These are phyloP conservation scores for Chloranthus sessilifolius DNA, from an alignment of 164 flowering plant genomes.

Conservation along the genomic window DNA sequence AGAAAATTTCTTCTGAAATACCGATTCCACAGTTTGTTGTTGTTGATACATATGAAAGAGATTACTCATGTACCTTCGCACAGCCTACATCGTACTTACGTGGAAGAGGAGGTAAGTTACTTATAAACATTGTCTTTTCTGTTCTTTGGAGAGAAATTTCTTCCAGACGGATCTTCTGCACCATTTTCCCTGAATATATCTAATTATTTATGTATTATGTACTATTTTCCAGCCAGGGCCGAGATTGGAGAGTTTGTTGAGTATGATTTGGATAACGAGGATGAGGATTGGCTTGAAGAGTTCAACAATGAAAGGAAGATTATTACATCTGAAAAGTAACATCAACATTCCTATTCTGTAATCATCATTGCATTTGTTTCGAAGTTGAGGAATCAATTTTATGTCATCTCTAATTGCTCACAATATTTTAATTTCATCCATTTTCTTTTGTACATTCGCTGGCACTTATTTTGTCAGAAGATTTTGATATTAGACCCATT, in stretches of 20 bases:
- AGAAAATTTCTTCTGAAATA: conserved; percentile 75
- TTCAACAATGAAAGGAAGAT: conserved; percentile 58
- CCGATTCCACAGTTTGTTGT: conserved; percentile 88
- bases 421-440: background rate
- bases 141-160: background rate
- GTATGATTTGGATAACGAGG: conserved; percentile 97
- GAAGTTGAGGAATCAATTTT: background rate
- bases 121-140: background rate
- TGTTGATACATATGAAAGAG: conserved; percentile 96
- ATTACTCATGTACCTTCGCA: conserved; percentile 67
- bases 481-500: too few relatives aligned
- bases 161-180: background rate
- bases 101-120: conserved; percentile 79
- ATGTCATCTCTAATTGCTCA: background rate
- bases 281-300: conserved; percentile 92
- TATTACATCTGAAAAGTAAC: conserved; percentile 72
- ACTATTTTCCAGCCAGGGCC: conserved; percentile 54
- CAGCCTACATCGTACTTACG: conserved; percentile 90
- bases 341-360: background rate
- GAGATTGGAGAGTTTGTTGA: conserved; percentile 97
- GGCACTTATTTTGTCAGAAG: too few relatives aligned
- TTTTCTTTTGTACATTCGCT: too few relatives aligned
- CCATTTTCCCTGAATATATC: background rate
- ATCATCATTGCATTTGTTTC: conserved; percentile 2
- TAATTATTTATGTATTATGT: background rate